phyloP scores from a whole-genome alignment of 139 green algal genomes.

The Micractinium conductrix region DNA sequence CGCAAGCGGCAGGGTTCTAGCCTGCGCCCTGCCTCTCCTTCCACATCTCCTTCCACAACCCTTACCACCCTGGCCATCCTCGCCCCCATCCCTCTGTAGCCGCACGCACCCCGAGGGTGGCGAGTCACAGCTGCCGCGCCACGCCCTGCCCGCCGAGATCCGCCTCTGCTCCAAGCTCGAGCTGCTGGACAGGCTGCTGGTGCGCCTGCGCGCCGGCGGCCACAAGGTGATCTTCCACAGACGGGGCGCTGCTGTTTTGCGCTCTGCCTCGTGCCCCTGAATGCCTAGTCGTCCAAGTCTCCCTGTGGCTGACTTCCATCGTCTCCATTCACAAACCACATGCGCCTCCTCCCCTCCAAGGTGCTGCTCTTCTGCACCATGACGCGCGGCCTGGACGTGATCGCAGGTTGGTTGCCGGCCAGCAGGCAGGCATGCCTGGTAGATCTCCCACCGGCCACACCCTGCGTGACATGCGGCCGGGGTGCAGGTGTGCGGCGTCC shows the following conservation, averaged over 20 bases:
- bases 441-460: too few relatives aligned
- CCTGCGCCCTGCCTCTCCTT: too few relatives aligned
- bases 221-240: slow-evolving; percentile 60
- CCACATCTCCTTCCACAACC: too few relatives aligned
- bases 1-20: too few relatives aligned
- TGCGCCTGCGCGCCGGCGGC: slow-evolving; percentile 82
- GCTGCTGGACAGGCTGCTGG: slow-evolving; percentile 95
- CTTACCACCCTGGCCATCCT: too few relatives aligned
- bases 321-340: too few relatives aligned
- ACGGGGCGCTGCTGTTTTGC: background rate
- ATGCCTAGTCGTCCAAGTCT: background rate
- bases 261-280: too few relatives aligned
- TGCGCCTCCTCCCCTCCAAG: background rate
- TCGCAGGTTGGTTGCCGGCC: too few relatives aligned
- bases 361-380: slow-evolving; percentile 94
- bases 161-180: slow-evolving; percentile 87
- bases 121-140: slow-evolving; percentile 49
- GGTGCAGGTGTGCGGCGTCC: too few relatives aligned
- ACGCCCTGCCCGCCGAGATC: slow-evolving; percentile 67
- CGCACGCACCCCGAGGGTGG: slow-evolving; percentile 59
- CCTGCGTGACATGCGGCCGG: too few relatives aligned
- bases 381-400: slow-evolving; percentile 94
- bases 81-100: slow-evolving; percentile 43
- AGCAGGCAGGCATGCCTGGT: too few relatives aligned
- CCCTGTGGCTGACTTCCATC: too few relatives aligned